Evolutionary conservation across 1,284 basidiomycete species (phyloP).

Genomic region (Cerioporus squamosus): DNA sequence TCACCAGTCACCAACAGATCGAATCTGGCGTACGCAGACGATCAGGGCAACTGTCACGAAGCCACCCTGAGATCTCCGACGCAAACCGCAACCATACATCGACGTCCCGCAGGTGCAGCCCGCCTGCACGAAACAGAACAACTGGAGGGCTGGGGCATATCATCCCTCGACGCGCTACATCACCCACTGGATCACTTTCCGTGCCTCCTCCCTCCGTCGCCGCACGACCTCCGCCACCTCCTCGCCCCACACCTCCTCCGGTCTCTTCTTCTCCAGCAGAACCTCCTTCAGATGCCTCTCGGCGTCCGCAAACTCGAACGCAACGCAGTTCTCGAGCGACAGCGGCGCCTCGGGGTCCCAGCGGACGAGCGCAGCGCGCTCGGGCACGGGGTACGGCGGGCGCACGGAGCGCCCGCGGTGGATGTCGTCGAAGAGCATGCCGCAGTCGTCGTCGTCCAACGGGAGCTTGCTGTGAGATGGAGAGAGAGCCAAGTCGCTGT

Average conservation of each 20-base stretch:
- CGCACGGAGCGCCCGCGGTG: slow-evolving; percentile 80
- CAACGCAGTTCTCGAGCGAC: slow-evolving; percentile 77
- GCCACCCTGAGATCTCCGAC: no score
- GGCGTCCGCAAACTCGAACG: slow-evolving; percentile 78
- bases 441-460: slow-evolving; percentile 82
- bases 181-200: slow-evolving; percentile 50
- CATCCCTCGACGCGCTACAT: slow-evolving; percentile 19
- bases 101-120: no score
- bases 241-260: slow-evolving; percentile 68
- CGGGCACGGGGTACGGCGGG: slow-evolving; percentile 76
- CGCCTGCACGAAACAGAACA: no score
- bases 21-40: no score
- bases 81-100: no score
- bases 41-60: no score
- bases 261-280: slow-evolving; percentile 39
- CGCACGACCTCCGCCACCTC: slow-evolving; percentile 61
- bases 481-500: no score
- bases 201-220: slow-evolving; percentile 54
- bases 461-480: slow-evolving; percentile 61
- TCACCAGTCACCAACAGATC: no score
- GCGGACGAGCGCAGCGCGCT: slow-evolving; percentile 72
- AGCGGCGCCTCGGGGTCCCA: slow-evolving; percentile 77
- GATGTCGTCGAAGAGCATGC: slow-evolving; percentile 87
- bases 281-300: slow-evolving; percentile 67
- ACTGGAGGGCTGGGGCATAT: no score